Base-by-base conservation (phyloP, 805 yeast species). In the Debaryomyces hansenii region DNA sequence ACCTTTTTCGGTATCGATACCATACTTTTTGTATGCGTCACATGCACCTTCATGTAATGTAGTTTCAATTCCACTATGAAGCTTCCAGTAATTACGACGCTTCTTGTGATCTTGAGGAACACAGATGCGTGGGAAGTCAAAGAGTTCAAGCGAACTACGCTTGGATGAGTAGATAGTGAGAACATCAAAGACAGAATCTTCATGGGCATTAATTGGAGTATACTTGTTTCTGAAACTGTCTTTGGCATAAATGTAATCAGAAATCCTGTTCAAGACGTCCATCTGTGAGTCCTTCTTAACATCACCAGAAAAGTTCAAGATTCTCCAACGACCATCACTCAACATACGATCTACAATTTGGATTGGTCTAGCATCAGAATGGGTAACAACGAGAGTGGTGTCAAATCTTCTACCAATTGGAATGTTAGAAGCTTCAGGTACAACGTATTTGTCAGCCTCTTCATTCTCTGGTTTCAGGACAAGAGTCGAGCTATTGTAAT, bases 311-410 rank as follows among this genome's bases (percentile, higher is more conserved):
- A 63, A 63, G 35, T 54, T 50, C 21, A 63, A 37, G n/a, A 63
- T 52, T 36, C 68, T 52, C 58, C 60, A 63, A 35, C 67, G 57
- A 15, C 68, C 68, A 45, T 63, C 67, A 18, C 65, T 58, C 8
- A 49, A 53, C 40, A 60, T 28, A 24, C 56, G 41, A 33, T 62
- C 66, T 11, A 45, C 57, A 8, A 63, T 36, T 31, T 59, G 52
- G 24, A 32, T 31, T 18, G 66, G 63, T 44, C 53, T 54, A 14
- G 59, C 62, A 34, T 63, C 67, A 20, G 56, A 41, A 38, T 63
- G 69, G 27, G 47, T 37, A 27, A 55, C 47, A 33, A 63, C 58
- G 31, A 44, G 42, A 0, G 64, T 56, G 15, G 62, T 45, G 18
- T 54, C 50, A 24, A 63, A 51, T 20, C 69, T 42, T 47, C 57